Evolutionary conservation across 2,329 filamentous ascomycete species (phyloP), one percentile per base, ranked within the genome.

Genomic region (Stachybotrys chlorohalonatus): DNA sequence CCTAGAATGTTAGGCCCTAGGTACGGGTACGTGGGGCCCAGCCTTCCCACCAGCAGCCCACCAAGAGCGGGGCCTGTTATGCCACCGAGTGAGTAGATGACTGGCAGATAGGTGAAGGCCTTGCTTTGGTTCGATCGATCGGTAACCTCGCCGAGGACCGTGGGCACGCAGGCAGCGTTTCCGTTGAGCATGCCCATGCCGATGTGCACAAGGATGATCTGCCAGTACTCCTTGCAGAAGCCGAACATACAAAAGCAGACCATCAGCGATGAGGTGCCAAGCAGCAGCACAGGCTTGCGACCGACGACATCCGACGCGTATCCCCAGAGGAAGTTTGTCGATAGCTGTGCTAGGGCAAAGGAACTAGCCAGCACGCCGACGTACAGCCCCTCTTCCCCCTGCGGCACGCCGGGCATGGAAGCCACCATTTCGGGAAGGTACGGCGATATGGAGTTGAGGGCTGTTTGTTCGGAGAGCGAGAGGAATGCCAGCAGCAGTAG

Each of bases 51-150:
- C 54, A 97, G 72, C 47, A 96, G 68, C 0, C 94, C 94, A 13
- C 94, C 94, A n/a, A 97, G 73, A 1, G 95, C 84, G 0, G 94
- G 94, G 0, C 94, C 94, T 0, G 92, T 94, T 57, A 99, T 96
- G 48, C 89, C 90, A 16, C 94, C 94, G 39, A 99, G 77, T 5
- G 93, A 93, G 70, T 99, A 99, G n/a, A 97, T 86, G 46, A 97
- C 87, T 0, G 94, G 94, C 47, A 99, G 76, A 74, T 96, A 99
- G 1, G 89, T 94, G 64, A 99, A 99, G 0, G 91, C 94, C 53
- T 82, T 82, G 65, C 90, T 94, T 76, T 99, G 94, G 69, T 99
- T 99, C 59, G 87, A 94, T 54, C 90, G 84, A 67, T 97, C 92
- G 1, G 94, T 99, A 53, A 99, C 87, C 70, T 99, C 94, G 47